Base-by-base conservation (phyloP, 2,329 filamentous ascomycete genomes). In the Fusarium sp. region DNA sequence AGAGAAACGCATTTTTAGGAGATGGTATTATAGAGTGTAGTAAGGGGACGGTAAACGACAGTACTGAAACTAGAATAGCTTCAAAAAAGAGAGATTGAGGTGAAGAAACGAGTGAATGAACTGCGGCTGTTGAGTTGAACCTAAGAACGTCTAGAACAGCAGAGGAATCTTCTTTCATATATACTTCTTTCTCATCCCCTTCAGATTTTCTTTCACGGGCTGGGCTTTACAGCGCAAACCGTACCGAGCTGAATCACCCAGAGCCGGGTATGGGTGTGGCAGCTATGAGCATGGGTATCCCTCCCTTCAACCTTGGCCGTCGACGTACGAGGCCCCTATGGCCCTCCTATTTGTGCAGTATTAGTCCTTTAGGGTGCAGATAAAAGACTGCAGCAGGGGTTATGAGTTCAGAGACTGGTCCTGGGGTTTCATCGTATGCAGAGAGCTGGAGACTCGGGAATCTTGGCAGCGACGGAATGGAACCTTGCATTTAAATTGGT, bases 141-240 rank as follows among this genome's bases (percentile, higher is more conserved):
- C 67, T 66, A 13, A 18, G 32, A 26, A 6, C 28, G 12, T 36
- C n/a, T 53, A 50, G 20, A 70, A 41, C 18, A 50, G 59, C 47
- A 62, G 59, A 70, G 22, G 30, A 66, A 58, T 17, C 24, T 53
- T 70, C 42, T 42, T 47, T 70, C 54, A 70, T 70, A 70, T 70
- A 70, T 66, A 70, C 45, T 58, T 58, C 28, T 47, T 48, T 38
- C 44, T 53, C 50, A 13, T 36, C 50, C 32, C 32, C n/a, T 50
- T 59, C 42, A 48, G 26, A 41, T 20, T 17, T 41, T 30, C 54
- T 41, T 38, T 45, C 45, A 47, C 41, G 41, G 35, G 26, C 35
- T 42, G 41, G 35, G 22, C 35, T 42, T 28, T 39, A 24, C 24
- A 62, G 38, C 15, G 12, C 30, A 28, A 44, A 30, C 17, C 53